phyloP scores from a whole-genome alignment of 2,329 filamentous ascomycete species.

The Dendryphion nanum region DNA sequence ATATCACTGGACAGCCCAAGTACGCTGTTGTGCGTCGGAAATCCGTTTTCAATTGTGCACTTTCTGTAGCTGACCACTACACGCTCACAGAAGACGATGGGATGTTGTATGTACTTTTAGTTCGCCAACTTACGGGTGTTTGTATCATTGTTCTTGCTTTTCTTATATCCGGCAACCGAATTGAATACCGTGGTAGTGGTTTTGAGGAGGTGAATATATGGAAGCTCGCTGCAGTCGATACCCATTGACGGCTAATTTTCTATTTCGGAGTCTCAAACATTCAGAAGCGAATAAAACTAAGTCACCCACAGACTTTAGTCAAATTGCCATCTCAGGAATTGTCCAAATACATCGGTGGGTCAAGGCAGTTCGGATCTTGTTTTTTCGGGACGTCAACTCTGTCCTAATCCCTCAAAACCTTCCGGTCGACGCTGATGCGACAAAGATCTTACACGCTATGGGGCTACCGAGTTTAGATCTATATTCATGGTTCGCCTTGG shows the following conservation, averaged over 20 bases:
- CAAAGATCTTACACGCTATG: constrained; percentile 46
- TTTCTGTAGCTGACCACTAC: constrained; percentile 35
- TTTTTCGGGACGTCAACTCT: constrained; percentile 50
- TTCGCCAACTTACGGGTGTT: constrained; percentile 37
- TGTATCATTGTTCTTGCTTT: constrained; percentile 38
- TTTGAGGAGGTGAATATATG: constrained; percentile 38
- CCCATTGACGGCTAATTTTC: constrained; percentile 25
- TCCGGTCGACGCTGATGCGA: constrained; percentile 49
- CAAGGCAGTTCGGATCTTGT: constrained; percentile 41
- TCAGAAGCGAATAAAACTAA: constrained; percentile 35
- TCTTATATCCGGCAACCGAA: constrained; percentile 28
- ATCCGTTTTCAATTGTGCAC: constrained; percentile 37
- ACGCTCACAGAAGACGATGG: constrained; percentile 30
- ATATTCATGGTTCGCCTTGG: constrained; percentile 43
- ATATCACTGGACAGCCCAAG: constrained; percentile 48
- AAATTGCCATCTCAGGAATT: constrained; percentile 27
- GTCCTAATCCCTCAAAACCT: constrained; percentile 51
- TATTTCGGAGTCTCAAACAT: constrained; percentile 39
- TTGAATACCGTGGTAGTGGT: constrained; percentile 36
- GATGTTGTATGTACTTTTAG: constrained; percentile 34
- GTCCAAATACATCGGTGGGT: constrained; percentile 44
- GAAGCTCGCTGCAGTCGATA: constrained; percentile 26
- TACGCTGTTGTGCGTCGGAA: constrained; percentile 46
- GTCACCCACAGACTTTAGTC: constrained; percentile 36
- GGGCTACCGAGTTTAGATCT: constrained; percentile 46